Conservation (phyloP, 306 rosid species). For the Sicyos baderoa region DNA sequence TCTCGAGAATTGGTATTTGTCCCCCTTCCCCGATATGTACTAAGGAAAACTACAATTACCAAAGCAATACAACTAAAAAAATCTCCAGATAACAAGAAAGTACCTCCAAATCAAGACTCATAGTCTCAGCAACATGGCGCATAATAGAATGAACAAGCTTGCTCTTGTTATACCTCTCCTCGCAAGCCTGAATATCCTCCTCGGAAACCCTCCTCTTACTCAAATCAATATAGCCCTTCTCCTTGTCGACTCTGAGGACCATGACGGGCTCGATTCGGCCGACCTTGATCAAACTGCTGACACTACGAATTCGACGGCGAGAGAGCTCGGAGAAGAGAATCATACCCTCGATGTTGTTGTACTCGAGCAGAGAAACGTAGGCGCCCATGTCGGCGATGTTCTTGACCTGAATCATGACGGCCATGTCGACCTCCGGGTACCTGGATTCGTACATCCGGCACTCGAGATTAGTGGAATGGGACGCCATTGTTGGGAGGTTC, state of each 20-base stretch:
- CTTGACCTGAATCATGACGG: conserved; percentile 95
- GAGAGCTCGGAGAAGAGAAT: conserved; percentile 93
- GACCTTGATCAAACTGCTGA: conserved; percentile 74
- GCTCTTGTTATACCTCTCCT: conserved; percentile 94
- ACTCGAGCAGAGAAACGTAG: conserved; percentile 86
- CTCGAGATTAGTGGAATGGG: conserved; percentile 56
- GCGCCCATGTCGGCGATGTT: conserved; percentile 98
- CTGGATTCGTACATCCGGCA: conserved; percentile 91
- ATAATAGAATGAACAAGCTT: conserved; percentile 92
- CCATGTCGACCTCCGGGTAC: conserved; percentile 97
- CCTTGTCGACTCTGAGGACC: conserved; percentile 93
- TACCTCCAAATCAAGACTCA: conserved; percentile 74
- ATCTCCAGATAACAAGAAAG: not conserved
- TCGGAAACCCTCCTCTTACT: conserved; percentile 92
- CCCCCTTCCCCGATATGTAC: too few species aligned
- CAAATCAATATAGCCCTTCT: conserved; percentile 90
- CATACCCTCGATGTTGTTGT: conserved; percentile 97
- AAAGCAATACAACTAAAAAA: not conserved
- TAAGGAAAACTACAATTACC: not conserved
- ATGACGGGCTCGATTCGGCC: conserved; percentile 94
- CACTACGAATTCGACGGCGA: conserved; percentile 92
- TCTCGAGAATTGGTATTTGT: too few species aligned
- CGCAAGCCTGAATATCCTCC: conserved; percentile 79
- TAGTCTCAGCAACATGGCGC: conserved; percentile 94
- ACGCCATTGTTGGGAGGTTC: conserved; percentile 26